Evolutionary conservation across 148 eudicot species (phyloP).

Genomic region (Silene conica): DNA sequence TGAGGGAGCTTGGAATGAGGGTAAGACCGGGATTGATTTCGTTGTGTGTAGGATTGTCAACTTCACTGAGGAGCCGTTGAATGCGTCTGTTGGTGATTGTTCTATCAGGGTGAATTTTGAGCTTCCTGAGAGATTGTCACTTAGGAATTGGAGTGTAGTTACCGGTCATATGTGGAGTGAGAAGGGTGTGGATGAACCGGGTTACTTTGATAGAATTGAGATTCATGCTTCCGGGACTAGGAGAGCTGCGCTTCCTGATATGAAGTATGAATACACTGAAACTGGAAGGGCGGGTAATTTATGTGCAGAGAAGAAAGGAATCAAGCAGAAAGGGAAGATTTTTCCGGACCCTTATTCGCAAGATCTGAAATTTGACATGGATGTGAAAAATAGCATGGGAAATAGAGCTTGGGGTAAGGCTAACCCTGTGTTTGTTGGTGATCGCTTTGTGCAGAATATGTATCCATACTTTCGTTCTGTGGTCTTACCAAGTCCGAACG

Average conservation of each 20-base stretch:
- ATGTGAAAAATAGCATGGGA: slow-evolving; percentile 43
- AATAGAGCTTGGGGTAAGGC: slow-evolving; percentile 51
- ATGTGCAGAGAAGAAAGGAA: slow-evolving; percentile 37
- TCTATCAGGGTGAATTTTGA: slow-evolving; percentile 65
- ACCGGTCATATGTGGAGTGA: slow-evolving; percentile 79
- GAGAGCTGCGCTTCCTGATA: slow-evolving; percentile 27
- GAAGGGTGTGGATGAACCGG: slow-evolving; percentile 41
- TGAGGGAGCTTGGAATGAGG: slow-evolving; percentile 78
- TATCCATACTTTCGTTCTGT: slow-evolving; percentile 28
- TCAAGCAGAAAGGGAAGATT: slow-evolving; percentile 30
- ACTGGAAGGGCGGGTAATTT: slow-evolving; percentile 31
- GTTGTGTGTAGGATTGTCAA: slow-evolving; percentile 65
- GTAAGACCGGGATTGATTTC: slow-evolving; percentile 43
- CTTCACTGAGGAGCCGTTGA: slow-evolving; percentile 31
- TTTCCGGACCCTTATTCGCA: slow-evolving; percentile 58
- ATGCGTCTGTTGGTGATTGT: slow-evolving; percentile 63
- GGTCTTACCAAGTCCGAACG: slow-evolving; percentile 17
- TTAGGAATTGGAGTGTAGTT: slow-evolving; percentile 57
- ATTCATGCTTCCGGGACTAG: slow-evolving; percentile 40
- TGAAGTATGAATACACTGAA: slow-evolving; percentile 57
- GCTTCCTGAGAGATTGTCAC: slow-evolving; percentile 42
- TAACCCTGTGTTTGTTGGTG: slow-evolving; percentile 58
- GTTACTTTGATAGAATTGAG: slow-evolving; percentile 50
- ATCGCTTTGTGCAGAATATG: slow-evolving; percentile 31
- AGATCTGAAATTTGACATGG: slow-evolving; percentile 78